phyloP scores from a whole-genome alignment of 495 filamentous ascomycete genomes.

The Aspergillus olivimuriae region DNA sequence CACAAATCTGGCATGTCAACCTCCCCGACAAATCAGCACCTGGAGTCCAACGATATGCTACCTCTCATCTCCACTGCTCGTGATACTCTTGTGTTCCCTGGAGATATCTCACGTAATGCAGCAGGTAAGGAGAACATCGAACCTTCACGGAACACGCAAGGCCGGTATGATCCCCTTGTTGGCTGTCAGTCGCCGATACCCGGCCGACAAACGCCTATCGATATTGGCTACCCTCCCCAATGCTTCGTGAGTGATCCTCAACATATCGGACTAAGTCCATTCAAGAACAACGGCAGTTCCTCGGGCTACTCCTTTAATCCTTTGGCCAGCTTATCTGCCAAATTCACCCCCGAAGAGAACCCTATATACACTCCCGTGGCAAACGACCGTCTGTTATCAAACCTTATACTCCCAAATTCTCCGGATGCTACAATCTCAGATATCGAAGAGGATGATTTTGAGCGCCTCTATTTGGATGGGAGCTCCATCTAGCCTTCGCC shows the following conservation, averaged over 20 bases:
- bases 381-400: conserved; percentile 6
- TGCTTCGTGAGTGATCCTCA: conserved; percentile 27
- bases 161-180: conserved; percentile 22
- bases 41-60: background rate
- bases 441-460: conserved; percentile 24
- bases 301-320: conserved; percentile 35
- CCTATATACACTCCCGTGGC: conserved; percentile 10
- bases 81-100: no score
- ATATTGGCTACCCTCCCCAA: conserved; percentile 23
- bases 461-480: conserved; percentile 27
- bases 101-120: no score
- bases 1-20: no score
- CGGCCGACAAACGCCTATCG: conserved; percentile 21
- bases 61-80: background rate
- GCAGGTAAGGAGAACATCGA: conserved; percentile 45
- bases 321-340: conserved; percentile 25
- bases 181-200: conserved; percentile 26
- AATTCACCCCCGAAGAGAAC: conserved; percentile 12
- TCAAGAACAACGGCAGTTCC: conserved; percentile 19
- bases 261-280: conserved; percentile 24
- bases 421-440: conserved; percentile 32
- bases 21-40: no score
- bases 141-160: conserved; percentile 30
- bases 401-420: conserved; percentile 15
- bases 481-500: conserved; percentile 14